Evolutionary conservation across 176 grass and related monocot species (phyloP), one percentile per base, ranked within the genome.

Genomic region (Zizania latifolia): DNA sequence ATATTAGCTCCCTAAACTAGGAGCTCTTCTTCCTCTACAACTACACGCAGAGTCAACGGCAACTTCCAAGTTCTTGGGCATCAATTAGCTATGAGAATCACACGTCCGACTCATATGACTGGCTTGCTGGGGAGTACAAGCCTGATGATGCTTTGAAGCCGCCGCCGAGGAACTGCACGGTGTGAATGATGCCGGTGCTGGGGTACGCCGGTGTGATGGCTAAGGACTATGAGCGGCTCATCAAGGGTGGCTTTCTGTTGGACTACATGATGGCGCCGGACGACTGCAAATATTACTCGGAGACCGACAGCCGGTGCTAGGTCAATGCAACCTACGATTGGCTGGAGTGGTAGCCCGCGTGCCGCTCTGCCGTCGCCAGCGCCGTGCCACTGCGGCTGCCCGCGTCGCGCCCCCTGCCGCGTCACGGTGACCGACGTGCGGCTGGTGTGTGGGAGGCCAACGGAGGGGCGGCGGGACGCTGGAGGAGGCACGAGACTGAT

Each of bases 11-110:
- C 7, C 2, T 0, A 0, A 94, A 94, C 50, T 72, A 10, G 31
- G 50, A 81, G 46, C 82, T 94, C 1, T 34, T 87, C 37, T 90
- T 87, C 60, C 45, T 90, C 21, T 78, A 41, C 68, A 8, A 75
- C 30, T 87, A 88, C 81, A 15, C 4, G 3, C 9, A 5, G n/a
- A 21, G 41, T 44, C 17, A 11, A 0, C 2, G 0, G 8, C 26
- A 9, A 56, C 4, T 35, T 2, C 32, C 5, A 0, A 6, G 14
- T 1, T 5, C 68, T 22, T 64, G 54, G 30, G 40, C 24, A 2
- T 23, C 40, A 3, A 4, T 60, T 11, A 65, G 6, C 15, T 56
- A 10, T 36, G 8, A 16, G 0, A 12, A 21, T 23, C 14, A 29
- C 0, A 9, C 1, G 6, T 9, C 0, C 37, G 54, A 36, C 36